phyloP scores from a whole-genome alignment of 768 basidiomycete species.

The Russula sp. region DNA sequence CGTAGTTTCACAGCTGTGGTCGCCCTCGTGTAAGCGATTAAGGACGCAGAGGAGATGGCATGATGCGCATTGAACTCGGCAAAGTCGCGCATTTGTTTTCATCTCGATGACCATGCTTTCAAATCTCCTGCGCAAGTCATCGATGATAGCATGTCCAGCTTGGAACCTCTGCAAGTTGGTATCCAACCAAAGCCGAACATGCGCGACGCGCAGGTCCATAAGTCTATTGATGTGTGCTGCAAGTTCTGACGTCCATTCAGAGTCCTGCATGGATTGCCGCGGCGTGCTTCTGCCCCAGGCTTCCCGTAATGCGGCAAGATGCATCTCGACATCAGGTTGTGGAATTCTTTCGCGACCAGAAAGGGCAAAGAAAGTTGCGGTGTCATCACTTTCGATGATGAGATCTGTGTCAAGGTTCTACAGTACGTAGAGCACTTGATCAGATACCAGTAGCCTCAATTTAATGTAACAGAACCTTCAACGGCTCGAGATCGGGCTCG shows the following conservation, averaged over 20 bases:
- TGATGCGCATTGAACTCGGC: conserved; percentile 45
- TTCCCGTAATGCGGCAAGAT: conserved; percentile 32
- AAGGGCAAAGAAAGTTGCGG: conserved; percentile 39
- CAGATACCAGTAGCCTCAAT: not conserved
- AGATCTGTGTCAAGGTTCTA: conserved; percentile 55
- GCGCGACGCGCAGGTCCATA: conserved; percentile 44
- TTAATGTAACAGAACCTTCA: conserved; percentile 43
- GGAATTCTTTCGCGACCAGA: conserved; percentile 29
- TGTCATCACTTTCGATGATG: conserved; percentile 41
- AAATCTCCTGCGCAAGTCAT: conserved; percentile 45
- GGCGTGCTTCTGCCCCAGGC: conserved; percentile 37
- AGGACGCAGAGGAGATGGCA: conserved; percentile 53
- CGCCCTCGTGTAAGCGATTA: conserved; percentile 44
- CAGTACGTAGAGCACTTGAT: not conserved
- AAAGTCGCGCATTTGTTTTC: conserved; percentile 47
- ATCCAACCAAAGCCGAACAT: conserved; percentile 52
- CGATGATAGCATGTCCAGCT: conserved; percentile 43
- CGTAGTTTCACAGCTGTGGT: conserved; percentile 50
- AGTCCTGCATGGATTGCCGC: conserved; percentile 42
- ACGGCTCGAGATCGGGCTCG: conserved; percentile 45
- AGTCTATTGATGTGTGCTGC: conserved; percentile 41
- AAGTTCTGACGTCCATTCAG: conserved; percentile 44
- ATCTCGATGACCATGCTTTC: conserved; percentile 47
- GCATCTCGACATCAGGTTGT: conserved; percentile 33
- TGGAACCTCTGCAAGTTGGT: conserved; percentile 51